These are phyloP conservation scores for Boeremia lycopersici DNA, from an alignment of 2,329 filamentous ascomycete genomes.

Conservation along the genomic window DNA sequence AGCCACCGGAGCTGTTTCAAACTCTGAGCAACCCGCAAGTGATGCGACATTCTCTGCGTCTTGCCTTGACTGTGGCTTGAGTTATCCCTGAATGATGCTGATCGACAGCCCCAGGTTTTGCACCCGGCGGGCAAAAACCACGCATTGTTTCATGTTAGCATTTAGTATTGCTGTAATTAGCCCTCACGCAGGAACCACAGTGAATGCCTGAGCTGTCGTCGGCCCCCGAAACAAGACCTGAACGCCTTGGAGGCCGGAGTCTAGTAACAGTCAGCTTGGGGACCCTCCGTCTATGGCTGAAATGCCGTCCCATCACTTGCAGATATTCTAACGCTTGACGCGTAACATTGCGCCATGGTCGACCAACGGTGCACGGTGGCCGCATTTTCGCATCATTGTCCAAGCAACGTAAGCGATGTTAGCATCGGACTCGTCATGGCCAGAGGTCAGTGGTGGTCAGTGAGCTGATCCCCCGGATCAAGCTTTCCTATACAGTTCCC, in stretches of 20 bases:
- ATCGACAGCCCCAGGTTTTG: conserved; percentile 5
- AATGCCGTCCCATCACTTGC: conserved; percentile 16
- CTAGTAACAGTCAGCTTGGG: conserved; percentile 7
- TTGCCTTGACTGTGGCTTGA: conserved; percentile 6
- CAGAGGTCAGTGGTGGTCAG: conserved; percentile 9
- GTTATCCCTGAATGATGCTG: conserved; percentile 3
- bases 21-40: conserved; percentile 12
- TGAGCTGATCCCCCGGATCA: conserved; percentile 24
- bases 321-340: conserved; percentile 19
- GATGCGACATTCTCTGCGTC: conserved; percentile 5
- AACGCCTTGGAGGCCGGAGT: conserved; percentile 10
- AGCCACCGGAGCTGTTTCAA: conserved; percentile 8
- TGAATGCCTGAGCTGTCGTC: conserved; percentile 3
- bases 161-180: conserved; percentile 14
- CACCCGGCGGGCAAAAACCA: conserved; percentile 3
- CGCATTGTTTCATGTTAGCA: conserved; percentile 21
- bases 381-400: conserved; percentile 21
- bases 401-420: conserved; percentile 22
- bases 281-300: conserved; percentile 17
- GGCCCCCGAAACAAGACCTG: neutral
- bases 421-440: conserved; percentile 30
- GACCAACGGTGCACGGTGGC: conserved; percentile 12
- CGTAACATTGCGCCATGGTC: conserved; percentile 17
- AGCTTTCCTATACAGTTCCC: conserved; percentile 20
- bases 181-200: neutral